Evolutionary conservation across 2,329 filamentous ascomycete genomes (phyloP), one percentile per base, ranked within the genome.

Genomic region (Talaromyces atroroseus): DNA sequence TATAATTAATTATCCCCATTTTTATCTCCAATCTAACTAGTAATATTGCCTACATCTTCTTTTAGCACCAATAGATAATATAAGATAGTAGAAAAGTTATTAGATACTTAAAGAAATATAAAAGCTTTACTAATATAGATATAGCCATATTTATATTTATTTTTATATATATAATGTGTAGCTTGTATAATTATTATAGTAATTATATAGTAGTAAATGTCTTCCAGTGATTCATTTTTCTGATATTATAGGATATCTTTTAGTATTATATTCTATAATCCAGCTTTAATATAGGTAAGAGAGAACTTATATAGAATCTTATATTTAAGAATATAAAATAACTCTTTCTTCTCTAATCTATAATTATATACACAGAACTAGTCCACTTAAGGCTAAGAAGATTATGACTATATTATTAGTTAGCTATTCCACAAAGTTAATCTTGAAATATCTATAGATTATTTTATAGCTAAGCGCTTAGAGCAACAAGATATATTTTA

Each of bases 261-360:
- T n/a, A 80, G 71, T 54, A 76, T 64, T 66, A 78, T 76, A 1
- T 66, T 59, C 16, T 71, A 67, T 0, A 81, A 69, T 32, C 77
- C 73, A 20, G 67, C 56, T 34, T 73, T 71, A 51, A 81, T 74
- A 59, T 77, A 70, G 16, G 60, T 61, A 38, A 70, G 63, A 6
- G 73, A 74, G 1, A 82, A 62, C 60, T 80, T 79, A 61, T 79
- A 71, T 0, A 75, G 77, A 14, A 74, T 61, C 65, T 80, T 82
- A 59, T 79, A 78, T 64, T 81, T 72, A 26, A 67, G 65, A 46
- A 71, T 63, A 54, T 62, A 68, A 26, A 63, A 66, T 7, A 64
- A 62, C 18, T 65, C 49, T 59, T 64, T 62, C 23, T 21, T 51
- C 3, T 61, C 60, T 20, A 20, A 26, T 5, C 48, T 18, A 11